These are phyloP conservation scores for Brassica cretica DNA, from an alignment of 345 rosid genomes.

Conservation along the genomic window DNA sequence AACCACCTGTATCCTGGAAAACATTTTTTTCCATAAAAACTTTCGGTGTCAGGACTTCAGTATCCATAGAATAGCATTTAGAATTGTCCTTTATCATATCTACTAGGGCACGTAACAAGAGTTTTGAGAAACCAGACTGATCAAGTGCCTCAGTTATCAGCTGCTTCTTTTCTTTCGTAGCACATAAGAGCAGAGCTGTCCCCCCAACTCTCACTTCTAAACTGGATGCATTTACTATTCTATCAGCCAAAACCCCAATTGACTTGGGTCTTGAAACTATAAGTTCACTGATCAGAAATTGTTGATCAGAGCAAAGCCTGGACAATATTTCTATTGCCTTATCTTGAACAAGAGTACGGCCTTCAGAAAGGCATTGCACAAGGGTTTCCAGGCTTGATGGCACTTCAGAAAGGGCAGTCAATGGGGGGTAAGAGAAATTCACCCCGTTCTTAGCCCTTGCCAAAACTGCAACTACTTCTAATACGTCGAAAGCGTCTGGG, in stretches of 20 bases:
- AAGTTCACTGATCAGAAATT: constrained; percentile 55
- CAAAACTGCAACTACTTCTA: constrained; percentile 72
- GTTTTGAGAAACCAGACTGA: constrained; percentile 51
- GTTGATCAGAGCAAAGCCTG: constrained; percentile 73
- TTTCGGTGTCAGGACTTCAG: constrained; percentile 57
- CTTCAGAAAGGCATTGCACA: constrained; percentile 61
- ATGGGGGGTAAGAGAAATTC: constrained; percentile 51
- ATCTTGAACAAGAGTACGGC: constrained; percentile 63
- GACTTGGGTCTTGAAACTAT: constrained; percentile 57
- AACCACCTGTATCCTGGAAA: constrained; percentile 61
- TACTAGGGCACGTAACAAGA: constrained; percentile 65
- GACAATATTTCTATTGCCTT: constrained; percentile 81
- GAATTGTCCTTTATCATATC: constrained; percentile 65
- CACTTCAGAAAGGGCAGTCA: constrained; percentile 64
- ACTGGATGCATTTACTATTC: constrained; percentile 66
- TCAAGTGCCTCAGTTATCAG: constrained; percentile 63
- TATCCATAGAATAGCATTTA: constrained; percentile 50
- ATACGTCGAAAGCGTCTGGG: constrained; percentile 54
- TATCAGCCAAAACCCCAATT: constrained; percentile 57
- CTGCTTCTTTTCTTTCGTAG: constrained; percentile 62
- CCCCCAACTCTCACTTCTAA: constrained; percentile 80
- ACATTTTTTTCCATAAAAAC: constrained; percentile 57
- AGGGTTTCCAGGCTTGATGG: constrained; percentile 69
- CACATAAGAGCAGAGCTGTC: constrained; percentile 64
- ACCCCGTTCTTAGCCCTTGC: constrained; percentile 59